phyloP scores from a whole-genome alignment of 2,329 filamentous ascomycete species.

The Paraconiothyrium sp. region DNA sequence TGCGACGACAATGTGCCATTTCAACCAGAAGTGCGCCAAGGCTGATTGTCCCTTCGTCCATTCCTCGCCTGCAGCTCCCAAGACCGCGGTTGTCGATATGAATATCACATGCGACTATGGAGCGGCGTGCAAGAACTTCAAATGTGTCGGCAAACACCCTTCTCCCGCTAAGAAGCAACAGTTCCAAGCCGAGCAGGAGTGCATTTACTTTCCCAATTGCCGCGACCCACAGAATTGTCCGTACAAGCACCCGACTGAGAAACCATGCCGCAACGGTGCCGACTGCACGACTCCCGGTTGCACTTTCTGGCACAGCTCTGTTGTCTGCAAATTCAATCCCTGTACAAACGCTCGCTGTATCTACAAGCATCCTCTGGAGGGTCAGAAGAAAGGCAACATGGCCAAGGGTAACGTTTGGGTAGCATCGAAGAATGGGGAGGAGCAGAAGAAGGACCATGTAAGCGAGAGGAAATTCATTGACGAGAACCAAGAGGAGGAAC shows the following conservation, averaged over 20 bases:
- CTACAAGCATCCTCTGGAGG: slow-evolving; percentile 85
- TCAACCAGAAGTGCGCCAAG: slow-evolving; percentile 88
- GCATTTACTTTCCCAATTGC: slow-evolving; percentile 92
- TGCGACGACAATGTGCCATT: slow-evolving; percentile 80
- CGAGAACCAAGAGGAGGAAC: slow-evolving; percentile 73
- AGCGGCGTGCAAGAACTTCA: slow-evolving; percentile 92
- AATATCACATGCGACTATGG: slow-evolving; percentile 84
- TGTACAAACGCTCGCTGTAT: slow-evolving; percentile 89
- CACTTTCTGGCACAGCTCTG: slow-evolving; percentile 88
- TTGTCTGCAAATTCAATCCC: slow-evolving; percentile 88
- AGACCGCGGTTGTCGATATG: slow-evolving; percentile 79
- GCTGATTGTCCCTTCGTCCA: slow-evolving; percentile 92
- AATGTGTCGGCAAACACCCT: slow-evolving; percentile 91
- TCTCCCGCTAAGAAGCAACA: slow-evolving; percentile 83
- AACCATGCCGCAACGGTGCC: slow-evolving; percentile 88
- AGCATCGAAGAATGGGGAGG: slow-evolving; percentile 57
- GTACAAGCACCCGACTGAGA: slow-evolving; percentile 88
- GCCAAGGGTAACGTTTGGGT: slow-evolving; percentile 95
- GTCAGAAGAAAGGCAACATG: slow-evolving; percentile 74
- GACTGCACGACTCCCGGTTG: slow-evolving; percentile 84
- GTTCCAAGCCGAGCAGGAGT: slow-evolving; percentile 85
- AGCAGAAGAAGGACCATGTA: slow-evolving; percentile 71
- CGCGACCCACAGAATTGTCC: slow-evolving; percentile 81
- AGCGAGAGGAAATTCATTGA: slow-evolving; percentile 90
- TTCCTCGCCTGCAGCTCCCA: slow-evolving; percentile 88